Percentiles rank a stretch among this genome's conserved stretches.
These are phyloP conservation scores for Scutellaria minor DNA, from an alignment of 257 asterid genomes.

Conservation along the genomic window DNA sequence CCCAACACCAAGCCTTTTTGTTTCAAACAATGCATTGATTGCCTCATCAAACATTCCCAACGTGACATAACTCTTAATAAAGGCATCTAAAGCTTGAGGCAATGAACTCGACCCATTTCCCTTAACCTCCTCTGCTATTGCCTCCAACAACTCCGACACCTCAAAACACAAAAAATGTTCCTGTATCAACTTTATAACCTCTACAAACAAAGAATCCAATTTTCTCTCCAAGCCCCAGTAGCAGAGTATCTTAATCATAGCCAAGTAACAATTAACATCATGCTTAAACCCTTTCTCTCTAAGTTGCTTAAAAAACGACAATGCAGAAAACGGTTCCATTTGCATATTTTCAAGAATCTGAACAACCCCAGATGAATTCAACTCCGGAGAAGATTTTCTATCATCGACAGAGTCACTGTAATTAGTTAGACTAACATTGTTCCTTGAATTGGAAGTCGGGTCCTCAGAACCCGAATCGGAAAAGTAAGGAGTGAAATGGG, in stretches of 20 bases:
- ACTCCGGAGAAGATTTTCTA: conserved; percentile 23
- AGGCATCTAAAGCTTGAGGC: conserved; percentile 57
- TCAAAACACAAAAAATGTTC: conserved; percentile 49
- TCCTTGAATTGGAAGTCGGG: conserved; percentile 14
- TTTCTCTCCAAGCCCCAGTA: conserved; percentile 54
- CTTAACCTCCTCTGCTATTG: conserved; percentile 55
- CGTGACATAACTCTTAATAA: conserved; percentile 61
- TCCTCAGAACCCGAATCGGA: conserved; percentile 65
- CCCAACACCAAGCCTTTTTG: conserved; percentile 52
- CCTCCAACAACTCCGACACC: conserved; percentile 64
- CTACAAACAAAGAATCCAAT: conserved; percentile 59
- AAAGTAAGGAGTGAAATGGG: conserved; percentile 55
- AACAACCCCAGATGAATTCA: conserved; percentile 50
- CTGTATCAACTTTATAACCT: conserved; percentile 48
- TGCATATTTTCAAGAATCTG: conserved; percentile 60
- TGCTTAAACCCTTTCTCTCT: conserved; percentile 58
- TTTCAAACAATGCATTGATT: conserved; percentile 47
- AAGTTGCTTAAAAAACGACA: conserved; percentile 51
- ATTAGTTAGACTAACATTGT: conserved; percentile 7
- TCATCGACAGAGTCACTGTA: not conserved
- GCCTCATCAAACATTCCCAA: conserved; percentile 80
- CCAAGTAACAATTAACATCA: conserved; percentile 57
- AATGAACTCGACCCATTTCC: conserved; percentile 50
- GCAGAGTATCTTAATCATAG: conserved; percentile 66
- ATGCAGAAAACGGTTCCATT: conserved; percentile 55